Conservation (phyloP, 768 basidiomycete species). For the Sporobolomyces pararoseus region DNA sequence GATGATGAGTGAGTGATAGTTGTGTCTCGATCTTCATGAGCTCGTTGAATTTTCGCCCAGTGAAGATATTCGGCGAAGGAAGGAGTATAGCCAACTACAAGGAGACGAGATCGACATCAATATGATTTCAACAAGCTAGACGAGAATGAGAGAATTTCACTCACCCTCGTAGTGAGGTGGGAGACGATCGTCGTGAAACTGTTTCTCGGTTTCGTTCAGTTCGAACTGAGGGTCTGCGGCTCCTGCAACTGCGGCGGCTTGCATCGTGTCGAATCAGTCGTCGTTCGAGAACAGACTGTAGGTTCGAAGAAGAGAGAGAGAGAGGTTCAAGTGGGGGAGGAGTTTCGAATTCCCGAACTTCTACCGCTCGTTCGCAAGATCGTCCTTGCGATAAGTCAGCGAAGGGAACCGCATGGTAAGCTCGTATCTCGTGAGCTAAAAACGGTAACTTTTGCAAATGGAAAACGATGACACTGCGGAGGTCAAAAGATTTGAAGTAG, state of each 20-base stretch:
- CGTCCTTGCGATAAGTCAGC: too few species aligned
- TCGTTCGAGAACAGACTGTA: not conserved
- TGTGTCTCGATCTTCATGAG: constrained; percentile 19
- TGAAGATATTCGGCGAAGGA: constrained; percentile 28
- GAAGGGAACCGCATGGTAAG: not conserved
- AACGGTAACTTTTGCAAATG: too few species aligned
- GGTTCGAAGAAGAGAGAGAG: not conserved
- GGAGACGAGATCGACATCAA: not conserved
- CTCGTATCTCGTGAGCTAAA: not conserved
- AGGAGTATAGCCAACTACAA: not conserved
- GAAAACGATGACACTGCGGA: constrained; percentile 16
- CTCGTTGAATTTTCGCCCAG: constrained; percentile 24
- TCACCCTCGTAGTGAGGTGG: not conserved
- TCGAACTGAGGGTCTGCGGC: constrained; percentile 9
- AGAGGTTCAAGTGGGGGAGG: not conserved
- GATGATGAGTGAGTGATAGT: constrained; percentile 2
- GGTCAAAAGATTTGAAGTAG: not conserved
- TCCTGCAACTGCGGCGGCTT: constrained; percentile 2
- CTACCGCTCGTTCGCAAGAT: not conserved
- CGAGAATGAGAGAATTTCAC: too few species aligned
- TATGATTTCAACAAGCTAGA: not conserved
- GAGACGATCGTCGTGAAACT: not conserved
- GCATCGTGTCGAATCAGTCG: not conserved
- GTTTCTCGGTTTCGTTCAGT: constrained; percentile 13
- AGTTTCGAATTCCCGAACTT: not conserved